Evolutionary conservation across 805 yeast species (phyloP), one percentile per base, ranked within the genome.

Genomic region (Diddensiella transvaalensis): DNA sequence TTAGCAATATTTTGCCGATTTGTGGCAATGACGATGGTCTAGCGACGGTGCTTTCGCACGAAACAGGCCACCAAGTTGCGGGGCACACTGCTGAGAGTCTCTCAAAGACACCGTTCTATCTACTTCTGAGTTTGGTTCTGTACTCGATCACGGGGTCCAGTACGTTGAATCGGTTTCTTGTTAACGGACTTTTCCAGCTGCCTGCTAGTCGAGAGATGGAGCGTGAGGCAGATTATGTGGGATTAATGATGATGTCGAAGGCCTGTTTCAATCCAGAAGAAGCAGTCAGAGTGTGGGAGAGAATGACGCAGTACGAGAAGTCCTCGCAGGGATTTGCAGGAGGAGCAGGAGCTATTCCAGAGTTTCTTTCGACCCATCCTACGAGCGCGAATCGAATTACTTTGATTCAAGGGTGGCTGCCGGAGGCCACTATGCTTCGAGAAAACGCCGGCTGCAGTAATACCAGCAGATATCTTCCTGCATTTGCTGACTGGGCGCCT

Each of bases 171-270:
- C 74, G 76, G 45, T 54, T 85, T 26, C 64, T 87, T 13, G 56
- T 76, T 22, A 74, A 74, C 22, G 74, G 88, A 0, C 62, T 80
- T 11, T 63, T 89, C 42, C 78, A 80, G 55, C 77, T 84, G 77
- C 97, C 97, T 0, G 85, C 95, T 0, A 85, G 95, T 0, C 74
- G 99, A 59, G 87, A 80, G 50, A 88, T 88, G 96, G 99, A 93
- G 66, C 77, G 88, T 0, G 99, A 93, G 65, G 98, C 99, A 0
- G 99, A 93, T 66, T 83, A 83, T 59, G 90, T 93, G 24, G 99
- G 99, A 0, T 70, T 93, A 51, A 84, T 88, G 81, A 73, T 91
- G 56, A 87, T 91, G 96, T 79, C 96, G 2, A 72, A 81, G 50
- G 95, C 95, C 41, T 93, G 99, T 63, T 93, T 75, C 65, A 70